Percentiles rank a stretch among this genome's conserved stretches.
phyloP scores from a whole-genome alignment of 305 asterid species.

The Fraxinus paxiana region DNA sequence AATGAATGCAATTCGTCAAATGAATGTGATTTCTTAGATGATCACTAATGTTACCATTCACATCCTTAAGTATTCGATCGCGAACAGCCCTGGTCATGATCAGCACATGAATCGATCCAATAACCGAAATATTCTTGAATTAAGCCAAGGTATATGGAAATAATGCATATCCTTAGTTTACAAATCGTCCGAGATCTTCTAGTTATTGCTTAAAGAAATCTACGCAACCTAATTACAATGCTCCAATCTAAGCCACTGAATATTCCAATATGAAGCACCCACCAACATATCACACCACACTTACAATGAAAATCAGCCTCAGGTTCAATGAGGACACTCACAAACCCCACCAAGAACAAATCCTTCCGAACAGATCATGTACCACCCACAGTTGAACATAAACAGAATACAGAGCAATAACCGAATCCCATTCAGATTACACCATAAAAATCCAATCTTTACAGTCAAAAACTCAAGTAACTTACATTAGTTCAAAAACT shows the following conservation, averaged over 20 bases:
- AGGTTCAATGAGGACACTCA: not conserved
- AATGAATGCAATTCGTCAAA: constrained; percentile 93
- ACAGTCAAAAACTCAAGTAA: constrained; percentile 7
- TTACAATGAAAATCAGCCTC: not conserved
- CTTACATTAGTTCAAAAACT: constrained; percentile 15
- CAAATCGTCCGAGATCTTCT: constrained; percentile 31
- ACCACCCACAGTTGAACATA: not conserved
- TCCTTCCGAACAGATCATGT: not conserved
- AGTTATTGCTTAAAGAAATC: constrained; percentile 1
- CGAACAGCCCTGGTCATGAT: constrained; percentile 89
- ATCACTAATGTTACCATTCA: constrained; percentile 72
- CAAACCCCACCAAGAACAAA: not conserved
- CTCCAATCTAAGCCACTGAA: constrained; percentile 26
- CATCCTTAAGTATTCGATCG: constrained; percentile 87
- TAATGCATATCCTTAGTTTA: constrained; percentile 35
- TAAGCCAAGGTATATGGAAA: constrained; percentile 34
- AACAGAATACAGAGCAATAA: constrained; percentile 14
- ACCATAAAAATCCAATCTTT: constrained; percentile 22
- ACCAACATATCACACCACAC: not conserved
- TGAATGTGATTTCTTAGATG: constrained; percentile 89
- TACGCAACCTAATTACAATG: not conserved
- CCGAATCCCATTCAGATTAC: constrained; percentile 22
- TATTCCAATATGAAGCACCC: not conserved
- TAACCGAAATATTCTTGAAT: constrained; percentile 22
- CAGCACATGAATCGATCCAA: constrained; percentile 43